A percentile compares a stretch with the other conserved stretches of the same genome.
These are phyloP conservation scores for Debaryomycetaceae sp. DNA, from an alignment of 1,139 yeast genomes.

Conservation along the genomic window DNA sequence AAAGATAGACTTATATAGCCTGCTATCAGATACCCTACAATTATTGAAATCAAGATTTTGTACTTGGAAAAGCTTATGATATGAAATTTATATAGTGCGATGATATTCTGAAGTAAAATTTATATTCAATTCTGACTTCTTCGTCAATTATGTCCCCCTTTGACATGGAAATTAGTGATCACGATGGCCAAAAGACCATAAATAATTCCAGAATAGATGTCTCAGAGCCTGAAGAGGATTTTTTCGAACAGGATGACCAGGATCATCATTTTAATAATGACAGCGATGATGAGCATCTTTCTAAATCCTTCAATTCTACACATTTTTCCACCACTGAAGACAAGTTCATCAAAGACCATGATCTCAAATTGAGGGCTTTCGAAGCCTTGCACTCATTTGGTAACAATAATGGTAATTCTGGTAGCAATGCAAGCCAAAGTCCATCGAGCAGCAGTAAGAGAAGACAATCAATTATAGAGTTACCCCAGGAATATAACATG, in stretches of 20 bases:
- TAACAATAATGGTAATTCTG: conserved; percentile 7
- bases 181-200: background rate
- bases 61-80: background rate
- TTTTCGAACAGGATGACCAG: background rate
- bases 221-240: background rate
- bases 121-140: background rate
- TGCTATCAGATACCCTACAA: background rate
- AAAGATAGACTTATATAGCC: background rate
- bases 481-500: conserved; percentile 19
- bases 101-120: background rate
- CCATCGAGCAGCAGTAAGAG: conserved; percentile 32
- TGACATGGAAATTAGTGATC: background rate
- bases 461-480: conserved; percentile 54
- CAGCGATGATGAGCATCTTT: conserved; percentile 27
- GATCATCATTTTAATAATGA: conserved; percentile 5
- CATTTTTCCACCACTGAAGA: conserved; percentile 71
- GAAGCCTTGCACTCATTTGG: conserved; percentile 40
- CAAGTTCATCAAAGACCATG: conserved; percentile 61
- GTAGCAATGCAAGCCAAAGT: conserved; percentile 14
- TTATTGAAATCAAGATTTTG: background rate
- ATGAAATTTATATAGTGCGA: background rate
- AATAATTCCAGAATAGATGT: background rate
- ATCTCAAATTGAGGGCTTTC: conserved; percentile 65
- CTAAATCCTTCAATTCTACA: conserved; percentile 40
- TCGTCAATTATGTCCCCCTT: background rate